Evolutionary conservation across 1,284 basidiomycete genomes (phyloP).

Genomic region (Rhodotorula glutinis): DNA sequence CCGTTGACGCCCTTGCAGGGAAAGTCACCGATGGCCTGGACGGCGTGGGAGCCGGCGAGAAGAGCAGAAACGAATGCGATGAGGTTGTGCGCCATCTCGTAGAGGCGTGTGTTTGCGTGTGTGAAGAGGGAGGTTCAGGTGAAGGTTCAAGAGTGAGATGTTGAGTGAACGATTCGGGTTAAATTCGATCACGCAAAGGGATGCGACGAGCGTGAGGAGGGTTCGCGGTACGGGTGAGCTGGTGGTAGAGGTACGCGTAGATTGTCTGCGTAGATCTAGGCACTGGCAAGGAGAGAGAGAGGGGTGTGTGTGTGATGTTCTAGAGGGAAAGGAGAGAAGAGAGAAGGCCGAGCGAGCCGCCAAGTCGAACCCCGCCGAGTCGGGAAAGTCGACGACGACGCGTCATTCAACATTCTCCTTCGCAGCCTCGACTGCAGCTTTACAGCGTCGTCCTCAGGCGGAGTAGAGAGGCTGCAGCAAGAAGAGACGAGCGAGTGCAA

Average conservation of each 20-base stretch:
- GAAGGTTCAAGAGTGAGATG: background rate
- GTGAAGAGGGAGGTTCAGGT: background rate
- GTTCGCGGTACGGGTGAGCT: background rate
- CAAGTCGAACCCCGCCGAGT: no score
- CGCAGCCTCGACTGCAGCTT: no score
- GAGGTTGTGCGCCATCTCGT: conserved; percentile 1
- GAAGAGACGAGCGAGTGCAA: no score
- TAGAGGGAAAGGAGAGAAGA: background rate
- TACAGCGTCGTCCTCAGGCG: background rate
- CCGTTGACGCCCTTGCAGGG: conserved; percentile 31
- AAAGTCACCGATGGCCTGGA: conserved; percentile 39
- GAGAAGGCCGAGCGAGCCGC: no score
- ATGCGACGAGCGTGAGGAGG: no score
- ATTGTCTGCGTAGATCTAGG: conserved; percentile 6
- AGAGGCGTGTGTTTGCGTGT: background rate
- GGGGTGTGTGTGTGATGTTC: no score
- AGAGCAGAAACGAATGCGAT: conserved; percentile 6
- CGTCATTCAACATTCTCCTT: background rate
- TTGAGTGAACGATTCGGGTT: conserved; percentile 4
- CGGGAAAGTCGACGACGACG: no score
- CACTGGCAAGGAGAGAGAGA: background rate
- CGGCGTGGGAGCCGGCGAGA: conserved; percentile 16
- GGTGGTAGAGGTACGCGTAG: background rate
- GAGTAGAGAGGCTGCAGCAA: no score
- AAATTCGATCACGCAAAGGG: background rate